Evolutionary conservation across 495 filamentous ascomycete genomes (phyloP).

Genomic region (Tuber microsphaerosporum): DNA sequence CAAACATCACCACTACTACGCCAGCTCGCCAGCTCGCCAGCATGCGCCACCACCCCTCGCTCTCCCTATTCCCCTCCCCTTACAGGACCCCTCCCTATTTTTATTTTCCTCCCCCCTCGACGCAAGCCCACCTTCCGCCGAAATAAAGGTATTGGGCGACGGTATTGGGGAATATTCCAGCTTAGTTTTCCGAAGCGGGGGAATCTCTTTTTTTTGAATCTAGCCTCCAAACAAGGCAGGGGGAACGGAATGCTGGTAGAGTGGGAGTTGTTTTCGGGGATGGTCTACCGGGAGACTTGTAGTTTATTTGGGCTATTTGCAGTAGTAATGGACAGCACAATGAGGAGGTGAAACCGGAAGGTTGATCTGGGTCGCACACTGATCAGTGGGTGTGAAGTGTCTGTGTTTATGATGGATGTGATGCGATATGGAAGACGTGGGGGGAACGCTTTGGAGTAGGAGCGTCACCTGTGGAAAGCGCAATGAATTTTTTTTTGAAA

Average conservation of each 20-base stretch:
- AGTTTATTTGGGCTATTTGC: background rate
- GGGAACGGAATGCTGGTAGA: background rate
- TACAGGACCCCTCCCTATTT: background rate
- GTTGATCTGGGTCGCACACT: background rate
- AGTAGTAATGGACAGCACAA: background rate
- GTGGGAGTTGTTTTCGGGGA: background rate
- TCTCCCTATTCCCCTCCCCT: background rate
- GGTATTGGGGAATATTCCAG: background rate
- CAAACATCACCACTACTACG: background rate
- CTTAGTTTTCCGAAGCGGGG: background rate
- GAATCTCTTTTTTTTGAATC: background rate
- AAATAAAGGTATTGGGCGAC: background rate
- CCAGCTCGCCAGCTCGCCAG: background rate
- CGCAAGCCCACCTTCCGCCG: background rate
- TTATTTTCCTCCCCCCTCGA: background rate
- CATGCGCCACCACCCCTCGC: background rate
- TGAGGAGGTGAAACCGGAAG: background rate
- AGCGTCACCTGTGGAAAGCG: background rate
- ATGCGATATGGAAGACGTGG: background rate
- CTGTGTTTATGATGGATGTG: background rate
- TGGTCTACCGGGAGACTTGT: background rate
- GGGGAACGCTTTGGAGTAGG: background rate
- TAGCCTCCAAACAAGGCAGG: background rate
- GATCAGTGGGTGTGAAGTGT: background rate
- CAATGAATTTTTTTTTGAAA: background rate